Percentiles rank a stretch among this genome's conserved stretches.
Conservation (phyloP, 495 filamentous ascomycete species). For the Penicillium arizonense region DNA sequence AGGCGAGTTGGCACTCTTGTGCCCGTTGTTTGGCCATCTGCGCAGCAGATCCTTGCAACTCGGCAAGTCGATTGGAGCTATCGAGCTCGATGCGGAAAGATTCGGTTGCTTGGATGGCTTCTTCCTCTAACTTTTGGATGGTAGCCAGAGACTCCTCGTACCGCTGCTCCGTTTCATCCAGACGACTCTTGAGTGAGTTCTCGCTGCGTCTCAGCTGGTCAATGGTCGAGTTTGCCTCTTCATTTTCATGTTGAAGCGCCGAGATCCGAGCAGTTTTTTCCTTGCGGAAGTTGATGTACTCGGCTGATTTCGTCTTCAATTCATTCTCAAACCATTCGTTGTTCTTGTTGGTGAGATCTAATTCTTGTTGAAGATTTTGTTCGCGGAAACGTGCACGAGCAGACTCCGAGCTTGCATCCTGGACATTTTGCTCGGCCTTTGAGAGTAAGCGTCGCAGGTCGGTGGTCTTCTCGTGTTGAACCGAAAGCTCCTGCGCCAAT, state of each 20-base stretch:
- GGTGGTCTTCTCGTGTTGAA: conserved; percentile 83
- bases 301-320: conserved; percentile 80
- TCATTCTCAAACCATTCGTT: conserved; percentile 91
- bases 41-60: conserved; percentile 80
- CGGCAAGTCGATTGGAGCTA: conserved; percentile 71
- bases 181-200: conserved; percentile 70
- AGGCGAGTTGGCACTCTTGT: conserved; percentile 72
- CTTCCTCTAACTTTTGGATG: conserved; percentile 83
- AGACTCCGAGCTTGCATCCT: conserved; percentile 72
- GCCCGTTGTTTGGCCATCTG: conserved; percentile 76
- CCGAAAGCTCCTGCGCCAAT: conserved; percentile 79
- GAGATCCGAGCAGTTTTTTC: conserved; percentile 86
- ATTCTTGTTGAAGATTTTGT: conserved; percentile 81
- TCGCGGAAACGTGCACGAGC: conserved; percentile 82
- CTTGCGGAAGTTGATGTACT: conserved; percentile 87
- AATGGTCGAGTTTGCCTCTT: conserved; percentile 72
- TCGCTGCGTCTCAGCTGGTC: conserved; percentile 78
- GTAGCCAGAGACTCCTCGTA: conserved; percentile 76
- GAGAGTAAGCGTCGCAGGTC: conserved; percentile 79
- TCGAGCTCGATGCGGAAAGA: conserved; percentile 82
- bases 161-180: conserved; percentile 83
- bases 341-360: conserved; percentile 80
- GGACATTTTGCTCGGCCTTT: conserved; percentile 73
- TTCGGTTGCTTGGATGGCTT: conserved; percentile 72
- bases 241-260: conserved; percentile 83